Percentiles rank a stretch among this genome's conserved stretches.
These are phyloP conservation scores for Aureobasidium lini DNA, from an alignment of 2,329 filamentous ascomycete genomes.

Conservation along the genomic window DNA sequence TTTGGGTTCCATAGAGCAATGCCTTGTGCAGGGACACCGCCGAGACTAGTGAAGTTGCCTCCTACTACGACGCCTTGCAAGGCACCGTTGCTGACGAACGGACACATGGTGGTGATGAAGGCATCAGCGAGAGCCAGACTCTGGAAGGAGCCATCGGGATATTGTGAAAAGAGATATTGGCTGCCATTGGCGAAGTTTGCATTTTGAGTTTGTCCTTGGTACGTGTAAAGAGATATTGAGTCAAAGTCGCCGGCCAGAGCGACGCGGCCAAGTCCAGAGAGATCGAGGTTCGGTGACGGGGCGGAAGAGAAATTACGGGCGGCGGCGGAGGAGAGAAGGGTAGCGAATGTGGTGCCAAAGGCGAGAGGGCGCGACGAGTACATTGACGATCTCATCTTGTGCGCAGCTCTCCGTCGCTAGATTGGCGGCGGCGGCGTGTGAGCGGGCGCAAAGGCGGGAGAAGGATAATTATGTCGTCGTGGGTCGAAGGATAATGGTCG, in stretches of 20 bases:
- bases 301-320: conserved; percentile 46
- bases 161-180: conserved; percentile 68
- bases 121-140: conserved; percentile 65
- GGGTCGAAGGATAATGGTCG: not conserved
- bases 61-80: conserved; percentile 73
- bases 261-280: conserved; percentile 70
- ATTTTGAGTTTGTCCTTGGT: conserved; percentile 66
- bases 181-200: conserved; percentile 66
- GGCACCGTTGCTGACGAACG: conserved; percentile 61
- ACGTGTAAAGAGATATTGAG: conserved; percentile 85
- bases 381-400: conserved; percentile 15
- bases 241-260: conserved; percentile 84
- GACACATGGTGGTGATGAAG: conserved; percentile 81
- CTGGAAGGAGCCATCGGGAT: conserved; percentile 79
- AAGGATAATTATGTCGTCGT: not conserved
- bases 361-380: conserved; percentile 15
- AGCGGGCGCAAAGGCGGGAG: not conserved
- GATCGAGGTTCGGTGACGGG: conserved; percentile 66
- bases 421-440: not conserved
- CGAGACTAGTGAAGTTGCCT: conserved; percentile 92
- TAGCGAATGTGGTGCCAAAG: conserved; percentile 14
- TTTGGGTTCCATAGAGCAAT: conserved; percentile 75
- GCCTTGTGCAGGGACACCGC: conserved; percentile 62
- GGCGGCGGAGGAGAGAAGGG: not conserved
- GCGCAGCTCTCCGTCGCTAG: conserved; percentile 12